phyloP scores from a whole-genome alignment of 208 protist species.

The Trypanosoma platydactyli region DNA sequence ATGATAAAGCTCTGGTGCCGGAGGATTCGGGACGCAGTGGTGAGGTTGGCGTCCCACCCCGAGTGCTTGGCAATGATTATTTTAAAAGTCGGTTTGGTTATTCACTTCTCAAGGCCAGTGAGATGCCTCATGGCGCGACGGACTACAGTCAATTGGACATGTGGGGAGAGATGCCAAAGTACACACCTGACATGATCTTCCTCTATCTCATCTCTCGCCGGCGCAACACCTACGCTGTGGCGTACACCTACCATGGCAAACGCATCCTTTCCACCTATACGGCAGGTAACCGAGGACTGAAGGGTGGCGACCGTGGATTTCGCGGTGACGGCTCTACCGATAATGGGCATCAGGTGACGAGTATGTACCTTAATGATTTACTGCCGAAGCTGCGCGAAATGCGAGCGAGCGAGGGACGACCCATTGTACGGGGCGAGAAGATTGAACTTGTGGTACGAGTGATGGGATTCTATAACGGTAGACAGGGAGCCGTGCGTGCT shows the following conservation, averaged over 20 bases:
- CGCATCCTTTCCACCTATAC: constrained; percentile 81
- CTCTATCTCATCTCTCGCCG: constrained; percentile 84
- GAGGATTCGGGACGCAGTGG: neutral
- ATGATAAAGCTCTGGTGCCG: neutral
- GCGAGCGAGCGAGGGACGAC: constrained; percentile 50
- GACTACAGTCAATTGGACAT: constrained; percentile 83
- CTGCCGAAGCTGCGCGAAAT: constrained; percentile 73
- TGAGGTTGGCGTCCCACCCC: constrained; percentile 41
- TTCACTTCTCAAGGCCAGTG: constrained; percentile 62
- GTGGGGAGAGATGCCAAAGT: constrained; percentile 91
- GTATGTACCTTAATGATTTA: constrained; percentile 86
- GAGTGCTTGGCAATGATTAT: constrained; percentile 75
- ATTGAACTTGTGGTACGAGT: constrained; percentile 88
- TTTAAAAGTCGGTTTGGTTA: constrained; percentile 82
- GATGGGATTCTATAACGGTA: constrained; percentile 91
- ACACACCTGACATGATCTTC: constrained; percentile 80
- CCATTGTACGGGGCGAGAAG: constrained; percentile 67
- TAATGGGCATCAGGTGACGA: constrained; percentile 87
- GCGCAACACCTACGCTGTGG: constrained; percentile 89
- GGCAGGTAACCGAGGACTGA: constrained; percentile 84
- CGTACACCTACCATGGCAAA: constrained; percentile 83
- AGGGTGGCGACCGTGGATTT: constrained; percentile 85
- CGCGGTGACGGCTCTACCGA: constrained; percentile 80
- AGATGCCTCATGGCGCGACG: constrained; percentile 29
- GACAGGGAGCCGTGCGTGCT: constrained; percentile 84